These are phyloP conservation scores for Pelargonium cotyledonis DNA, from an alignment of 441 rosid genomes.

Conservation along the genomic window DNA sequence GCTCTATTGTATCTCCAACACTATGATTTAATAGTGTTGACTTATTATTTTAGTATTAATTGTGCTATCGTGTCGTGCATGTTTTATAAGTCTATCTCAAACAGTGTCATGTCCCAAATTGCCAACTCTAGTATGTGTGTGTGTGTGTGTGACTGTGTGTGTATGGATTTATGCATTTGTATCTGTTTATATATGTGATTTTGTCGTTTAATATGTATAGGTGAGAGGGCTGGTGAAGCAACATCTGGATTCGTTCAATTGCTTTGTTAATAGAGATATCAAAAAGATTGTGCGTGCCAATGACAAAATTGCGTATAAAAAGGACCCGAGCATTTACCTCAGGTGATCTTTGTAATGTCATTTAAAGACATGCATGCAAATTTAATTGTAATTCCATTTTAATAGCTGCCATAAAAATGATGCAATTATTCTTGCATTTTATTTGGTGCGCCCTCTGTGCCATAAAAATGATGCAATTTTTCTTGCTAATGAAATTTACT, in stretches of 20 bases:
- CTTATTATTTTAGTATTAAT: too few species aligned
- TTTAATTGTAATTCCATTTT: too few species aligned
- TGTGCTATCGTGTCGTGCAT: too few species aligned
- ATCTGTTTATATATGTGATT: not conserved
- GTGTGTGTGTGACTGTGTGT: not conserved
- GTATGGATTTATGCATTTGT: conserved; percentile 7
- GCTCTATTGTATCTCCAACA: too few species aligned
- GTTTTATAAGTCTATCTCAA: too few species aligned
- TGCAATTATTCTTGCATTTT: too few species aligned
- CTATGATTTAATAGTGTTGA: too few species aligned
- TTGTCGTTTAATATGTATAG: conserved; percentile 30
- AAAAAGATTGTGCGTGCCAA: conserved; percentile 84
- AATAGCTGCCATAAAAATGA: too few species aligned
- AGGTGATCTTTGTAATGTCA: conserved; percentile 30
- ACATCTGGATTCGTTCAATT: conserved; percentile 83
- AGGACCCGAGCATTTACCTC: conserved; percentile 53
- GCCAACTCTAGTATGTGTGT: not conserved
- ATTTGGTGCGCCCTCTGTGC: too few species aligned
- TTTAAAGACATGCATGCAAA: not conserved
- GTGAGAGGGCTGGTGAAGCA: conserved; percentile 94
- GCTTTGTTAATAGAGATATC: conserved; percentile 68
- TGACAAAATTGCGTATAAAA: conserved; percentile 40
- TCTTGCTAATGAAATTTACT: not conserved
- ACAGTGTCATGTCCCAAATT: too few species aligned
- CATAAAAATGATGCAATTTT: not conserved